These are phyloP conservation scores for Ophiocordyceps australis DNA, from an alignment of 2,329 filamentous ascomycete genomes.

Conservation along the genomic window DNA sequence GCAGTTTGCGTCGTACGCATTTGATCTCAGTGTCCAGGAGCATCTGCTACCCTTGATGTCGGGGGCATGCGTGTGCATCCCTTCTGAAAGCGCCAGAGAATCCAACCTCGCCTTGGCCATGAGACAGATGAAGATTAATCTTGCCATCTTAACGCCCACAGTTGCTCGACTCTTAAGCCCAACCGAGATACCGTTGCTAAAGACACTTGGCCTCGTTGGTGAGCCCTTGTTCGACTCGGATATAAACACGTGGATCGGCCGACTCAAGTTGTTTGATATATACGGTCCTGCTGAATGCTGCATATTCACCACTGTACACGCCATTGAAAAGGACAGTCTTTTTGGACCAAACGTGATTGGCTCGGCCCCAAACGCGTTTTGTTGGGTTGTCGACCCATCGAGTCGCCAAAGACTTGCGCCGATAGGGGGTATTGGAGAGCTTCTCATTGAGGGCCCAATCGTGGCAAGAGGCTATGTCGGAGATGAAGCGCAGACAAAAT, in stretches of 20 bases:
- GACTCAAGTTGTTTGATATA: conserved; percentile 12
- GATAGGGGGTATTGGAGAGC: conserved; percentile 11
- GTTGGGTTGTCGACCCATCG: conserved; percentile 8
- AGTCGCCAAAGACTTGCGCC: conserved; percentile 7
- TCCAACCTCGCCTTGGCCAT: conserved; percentile 28
- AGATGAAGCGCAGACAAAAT: conserved; percentile 10
- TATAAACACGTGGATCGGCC: background rate
- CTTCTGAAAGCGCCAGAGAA: conserved; percentile 32
- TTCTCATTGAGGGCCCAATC: conserved; percentile 21
- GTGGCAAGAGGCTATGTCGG: conserved; percentile 32
- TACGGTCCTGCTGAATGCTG: conserved; percentile 27
- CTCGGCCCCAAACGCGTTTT: conserved; percentile 1
- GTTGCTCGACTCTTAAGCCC: conserved; percentile 27
- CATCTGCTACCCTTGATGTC: conserved; percentile 25
- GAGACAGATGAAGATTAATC: conserved; percentile 23
- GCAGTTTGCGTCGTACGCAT: too few relatives aligned
- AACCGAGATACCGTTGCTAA: conserved; percentile 23
- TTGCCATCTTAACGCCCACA: conserved; percentile 29
- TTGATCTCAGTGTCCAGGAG: too few relatives aligned
- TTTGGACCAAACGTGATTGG: conserved; percentile 8
- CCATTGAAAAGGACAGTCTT: conserved; percentile 19
- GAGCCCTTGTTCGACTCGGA: conserved; percentile 1
- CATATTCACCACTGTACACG: background rate
- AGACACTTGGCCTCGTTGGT: conserved; percentile 18
- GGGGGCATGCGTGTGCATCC: conserved; percentile 33